A percentile compares a stretch with the other conserved stretches of the same genome.
These are phyloP conservation scores for Oryza australiensis DNA, from an alignment of 176 grass and related monocot species.

Conservation along the genomic window DNA sequence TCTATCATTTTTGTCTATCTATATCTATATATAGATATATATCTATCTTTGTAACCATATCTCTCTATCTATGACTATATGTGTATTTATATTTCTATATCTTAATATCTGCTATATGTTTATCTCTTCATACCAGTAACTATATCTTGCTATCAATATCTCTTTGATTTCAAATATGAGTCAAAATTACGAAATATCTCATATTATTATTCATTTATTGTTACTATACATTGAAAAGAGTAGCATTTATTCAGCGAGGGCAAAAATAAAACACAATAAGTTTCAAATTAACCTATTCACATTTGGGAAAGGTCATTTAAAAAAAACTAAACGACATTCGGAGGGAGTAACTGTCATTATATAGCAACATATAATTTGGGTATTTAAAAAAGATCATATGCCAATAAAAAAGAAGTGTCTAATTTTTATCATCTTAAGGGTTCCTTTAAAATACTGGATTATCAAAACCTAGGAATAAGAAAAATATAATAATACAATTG, in stretches of 20 bases:
- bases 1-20: too few species aligned
- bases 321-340: background rate
- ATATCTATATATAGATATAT: too few species aligned
- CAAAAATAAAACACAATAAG: background rate
- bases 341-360: background rate
- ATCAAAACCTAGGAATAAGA: too few species aligned
- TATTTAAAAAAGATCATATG: too few species aligned
- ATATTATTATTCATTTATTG: background rate
- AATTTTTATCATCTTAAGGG: too few species aligned
- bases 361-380: too few species aligned
- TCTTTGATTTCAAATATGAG: background rate
- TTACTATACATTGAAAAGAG: background rate
- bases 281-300: background rate
- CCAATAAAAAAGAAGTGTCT: too few species aligned
- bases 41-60: too few species aligned
- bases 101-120: background rate
- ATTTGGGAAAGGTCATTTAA: background rate
- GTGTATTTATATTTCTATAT: background rate
- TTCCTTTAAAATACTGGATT: too few species aligned
- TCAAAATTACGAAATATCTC: background rate
- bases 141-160: background rate
- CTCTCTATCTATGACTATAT: background rate
- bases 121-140: background rate
- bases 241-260: background rate
- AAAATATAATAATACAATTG: too few species aligned